These are phyloP conservation scores for Lactuca saligna DNA, from an alignment of 129 eudicot genomes.

Conservation along the genomic window DNA sequence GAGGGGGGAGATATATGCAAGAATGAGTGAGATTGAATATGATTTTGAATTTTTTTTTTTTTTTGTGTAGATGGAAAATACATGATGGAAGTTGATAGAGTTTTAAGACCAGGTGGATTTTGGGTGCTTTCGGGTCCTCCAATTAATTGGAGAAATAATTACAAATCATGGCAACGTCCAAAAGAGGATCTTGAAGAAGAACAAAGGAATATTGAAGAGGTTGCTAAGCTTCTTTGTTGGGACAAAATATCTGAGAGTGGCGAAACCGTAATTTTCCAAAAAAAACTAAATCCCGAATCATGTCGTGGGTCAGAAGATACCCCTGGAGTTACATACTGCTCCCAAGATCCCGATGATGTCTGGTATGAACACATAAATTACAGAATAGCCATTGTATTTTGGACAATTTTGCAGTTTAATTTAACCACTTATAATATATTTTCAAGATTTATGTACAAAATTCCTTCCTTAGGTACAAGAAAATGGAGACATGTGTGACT, in stretches of 20 bases:
- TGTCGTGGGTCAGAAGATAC: conserved; percentile 55
- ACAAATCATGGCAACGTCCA: conserved; percentile 80
- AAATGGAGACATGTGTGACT: conserved; percentile 87
- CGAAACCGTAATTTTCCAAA: conserved; percentile 79
- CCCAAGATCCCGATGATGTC: conserved; percentile 67
- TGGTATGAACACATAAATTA: conserved; percentile 51
- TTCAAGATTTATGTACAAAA: not conserved
- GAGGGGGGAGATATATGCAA: not conserved
- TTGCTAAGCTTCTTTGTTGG: conserved; percentile 93
- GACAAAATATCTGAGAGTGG: conserved; percentile 74
- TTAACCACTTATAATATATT: too few relatives aligned
- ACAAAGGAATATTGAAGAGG: conserved; percentile 78
- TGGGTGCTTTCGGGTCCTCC: conserved; percentile 99
- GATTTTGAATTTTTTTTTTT: not conserved
- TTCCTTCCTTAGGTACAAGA: conserved; percentile 70
- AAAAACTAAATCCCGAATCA: conserved; percentile 53
- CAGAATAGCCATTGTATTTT: not conserved
- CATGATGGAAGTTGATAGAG: conserved; percentile 98
- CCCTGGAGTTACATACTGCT: conserved; percentile 53
- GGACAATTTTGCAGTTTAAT: not conserved
- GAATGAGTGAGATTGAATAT: not conserved
- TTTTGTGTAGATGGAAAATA: conserved; percentile 69
- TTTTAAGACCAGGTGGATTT: conserved; percentile 94
- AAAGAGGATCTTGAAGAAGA: conserved; percentile 85
- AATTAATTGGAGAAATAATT: conserved; percentile 77